These are phyloP conservation scores for Nannizziopsis arthrosporioides DNA, from an alignment of 2,329 filamentous ascomycete species.

Conservation along the genomic window DNA sequence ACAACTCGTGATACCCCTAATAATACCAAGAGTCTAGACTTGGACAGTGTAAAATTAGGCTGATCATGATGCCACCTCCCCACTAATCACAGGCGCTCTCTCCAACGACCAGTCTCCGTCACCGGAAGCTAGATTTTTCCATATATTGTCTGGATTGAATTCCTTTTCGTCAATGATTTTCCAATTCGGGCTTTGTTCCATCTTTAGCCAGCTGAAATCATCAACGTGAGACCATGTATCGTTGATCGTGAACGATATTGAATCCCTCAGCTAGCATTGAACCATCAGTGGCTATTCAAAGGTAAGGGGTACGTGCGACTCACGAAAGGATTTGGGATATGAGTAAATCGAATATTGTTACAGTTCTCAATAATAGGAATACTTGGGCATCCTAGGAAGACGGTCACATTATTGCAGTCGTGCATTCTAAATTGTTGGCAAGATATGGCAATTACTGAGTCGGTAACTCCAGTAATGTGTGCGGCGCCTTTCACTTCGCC, in stretches of 20 bases:
- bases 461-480: slow-evolving; percentile 64
- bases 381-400: slow-evolving; percentile 72
- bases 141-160: slow-evolving; percentile 51
- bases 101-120: slow-evolving; percentile 50
- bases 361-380: slow-evolving; percentile 94
- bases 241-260: slow-evolving; percentile 23
- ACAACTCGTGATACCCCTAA: no score
- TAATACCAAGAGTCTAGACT: no score
- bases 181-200: slow-evolving; percentile 82
- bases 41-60: no score
- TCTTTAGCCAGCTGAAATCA: slow-evolving; percentile 95
- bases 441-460: slow-evolving; percentile 65
- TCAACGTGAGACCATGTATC: slow-evolving; percentile 87
- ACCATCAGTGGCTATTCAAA: background rate
- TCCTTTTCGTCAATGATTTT: slow-evolving; percentile 51
- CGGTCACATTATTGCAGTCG: slow-evolving; percentile 64
- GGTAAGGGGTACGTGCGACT: slow-evolving; percentile 25
- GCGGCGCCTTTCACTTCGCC: slow-evolving; percentile 68
- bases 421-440: slow-evolving; percentile 91
- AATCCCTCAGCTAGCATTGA: slow-evolving; percentile 21
- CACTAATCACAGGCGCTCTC: slow-evolving; percentile 45
- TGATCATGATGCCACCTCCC: slow-evolving; percentile 20
- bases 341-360: slow-evolving; percentile 62
- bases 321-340: slow-evolving; percentile 59
- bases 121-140: slow-evolving; percentile 57